Evolutionary conservation across 2,329 filamentous ascomycete genomes (phyloP).

Genomic region (Coniochaeta sp.): DNA sequence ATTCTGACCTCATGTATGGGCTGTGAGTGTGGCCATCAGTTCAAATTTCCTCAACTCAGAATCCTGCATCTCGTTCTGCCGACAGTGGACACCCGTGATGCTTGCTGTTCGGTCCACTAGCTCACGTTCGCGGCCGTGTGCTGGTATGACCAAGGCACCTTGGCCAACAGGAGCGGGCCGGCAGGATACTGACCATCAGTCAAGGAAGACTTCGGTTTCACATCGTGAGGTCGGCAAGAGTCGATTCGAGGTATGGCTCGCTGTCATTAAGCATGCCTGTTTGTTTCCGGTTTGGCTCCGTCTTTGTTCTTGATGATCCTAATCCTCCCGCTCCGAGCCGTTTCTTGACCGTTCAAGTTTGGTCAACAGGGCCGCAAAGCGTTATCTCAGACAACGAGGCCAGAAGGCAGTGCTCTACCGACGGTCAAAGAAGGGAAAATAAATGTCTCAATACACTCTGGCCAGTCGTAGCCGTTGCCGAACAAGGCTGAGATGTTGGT

Average conservation of each 20-base stretch:
- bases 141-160: not conserved
- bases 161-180: not conserved
- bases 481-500: not conserved
- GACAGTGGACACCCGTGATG: not conserved
- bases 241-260: not conserved
- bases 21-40: not conserved
- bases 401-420: not conserved
- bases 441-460: not conserved
- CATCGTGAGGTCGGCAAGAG: not conserved
- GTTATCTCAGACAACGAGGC: not conserved
- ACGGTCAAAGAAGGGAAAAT: not conserved
- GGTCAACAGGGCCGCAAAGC: no score
- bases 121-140: not conserved
- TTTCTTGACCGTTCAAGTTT: not conserved
- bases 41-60: not conserved
- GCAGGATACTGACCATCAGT: not conserved
- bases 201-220: not conserved
- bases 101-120: not conserved
- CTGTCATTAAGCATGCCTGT: not conserved
- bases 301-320: not conserved
- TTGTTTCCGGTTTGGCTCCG: not conserved
- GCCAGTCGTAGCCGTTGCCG: not conserved
- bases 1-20: not conserved
- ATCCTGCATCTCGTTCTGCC: not conserved
- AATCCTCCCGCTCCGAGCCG: not conserved